Base-by-base conservation (phyloP, 2,329 filamentous ascomycete genomes). In the Ophiostoma himal-ulmi region DNA sequence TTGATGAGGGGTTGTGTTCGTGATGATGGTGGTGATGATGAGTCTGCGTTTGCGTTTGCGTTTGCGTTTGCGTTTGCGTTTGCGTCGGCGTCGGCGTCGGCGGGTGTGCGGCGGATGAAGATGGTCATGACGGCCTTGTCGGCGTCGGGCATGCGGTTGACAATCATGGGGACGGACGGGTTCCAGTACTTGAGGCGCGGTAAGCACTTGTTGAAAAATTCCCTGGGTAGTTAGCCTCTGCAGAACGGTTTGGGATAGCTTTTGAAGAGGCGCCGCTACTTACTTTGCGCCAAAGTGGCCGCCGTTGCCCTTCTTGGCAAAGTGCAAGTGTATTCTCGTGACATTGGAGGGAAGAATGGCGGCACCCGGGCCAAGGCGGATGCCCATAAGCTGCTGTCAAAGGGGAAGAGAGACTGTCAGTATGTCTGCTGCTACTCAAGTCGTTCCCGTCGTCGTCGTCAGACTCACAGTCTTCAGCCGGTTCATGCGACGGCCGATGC, bases 141-240 rank as follows among this genome's bases (percentile, higher is more conserved):
- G 74, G 88, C 83, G 64, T 89, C 81, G 52, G 78, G 76, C 73
- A 86, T 89, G 71, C 91, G 90, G 79, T 90, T 89, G 76, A 97
- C 87, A 71, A 91, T 89, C 86, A 98, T 96, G 62, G 90, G 88
- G 65, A 97, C 80, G 14, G 88, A 82, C 0, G 95, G 95, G 79
- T 99, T 99, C 84, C 96, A 91, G 82, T 89, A 99, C 84, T 99
- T 97, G 75, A 99, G 84, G 71, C 92, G 88, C 30, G 92, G 92
- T 67, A 98, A 88, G 78, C 89, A 90, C 72, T 89, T 83, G 74
- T 86, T 88, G 92, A 93, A 97, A 85, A 99, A 97, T 82, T 92
- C 92, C 77, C 94, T 96, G 17, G 62, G 2, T 3, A 13, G 62
- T 65, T 13, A 65, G 62, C 36, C 2, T 22, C 20, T 65, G 36